Evolutionary conservation across 257 asterid genomes (phyloP).

Genomic region (Nicotiana tomentosiformis): DNA sequence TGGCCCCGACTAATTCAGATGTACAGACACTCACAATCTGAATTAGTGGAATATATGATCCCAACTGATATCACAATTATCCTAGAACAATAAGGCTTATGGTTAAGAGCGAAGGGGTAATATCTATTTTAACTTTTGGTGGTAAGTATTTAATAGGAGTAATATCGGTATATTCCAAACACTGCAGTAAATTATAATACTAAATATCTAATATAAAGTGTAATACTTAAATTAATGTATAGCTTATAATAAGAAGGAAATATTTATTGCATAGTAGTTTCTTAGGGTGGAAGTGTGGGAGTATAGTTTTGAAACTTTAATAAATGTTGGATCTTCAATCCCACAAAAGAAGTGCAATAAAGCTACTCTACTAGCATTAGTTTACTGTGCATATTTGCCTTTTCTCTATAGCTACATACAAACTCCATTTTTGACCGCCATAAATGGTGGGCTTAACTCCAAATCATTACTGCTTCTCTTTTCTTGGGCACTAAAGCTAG

Average conservation of each 20-base stretch:
- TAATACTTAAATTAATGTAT: no score
- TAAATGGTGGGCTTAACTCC: conserved; percentile 37
- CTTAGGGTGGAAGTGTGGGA: background rate
- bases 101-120: no score
- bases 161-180: no score
- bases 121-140: no score
- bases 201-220: no score
- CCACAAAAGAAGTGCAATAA: conserved; percentile 28
- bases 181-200: no score
- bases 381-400: conserved; percentile 17
- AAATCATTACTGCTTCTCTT: conserved; percentile 57
- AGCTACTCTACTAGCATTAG: conserved; percentile 21
- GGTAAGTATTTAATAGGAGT: no score
- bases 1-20: no score
- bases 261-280: background rate
- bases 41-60: no score
- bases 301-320: conserved; percentile 7
- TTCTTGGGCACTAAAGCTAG: conserved; percentile 49
- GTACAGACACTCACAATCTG: no score
- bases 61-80: no score
- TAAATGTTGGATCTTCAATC: conserved; percentile 22
- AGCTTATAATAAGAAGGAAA: background rate
- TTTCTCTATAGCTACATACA: conserved; percentile 13
- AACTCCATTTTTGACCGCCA: conserved; percentile 52
- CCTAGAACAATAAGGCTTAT: no score